Base-by-base conservation (phyloP, 305 asterid species). In the Vinca major region DNA sequence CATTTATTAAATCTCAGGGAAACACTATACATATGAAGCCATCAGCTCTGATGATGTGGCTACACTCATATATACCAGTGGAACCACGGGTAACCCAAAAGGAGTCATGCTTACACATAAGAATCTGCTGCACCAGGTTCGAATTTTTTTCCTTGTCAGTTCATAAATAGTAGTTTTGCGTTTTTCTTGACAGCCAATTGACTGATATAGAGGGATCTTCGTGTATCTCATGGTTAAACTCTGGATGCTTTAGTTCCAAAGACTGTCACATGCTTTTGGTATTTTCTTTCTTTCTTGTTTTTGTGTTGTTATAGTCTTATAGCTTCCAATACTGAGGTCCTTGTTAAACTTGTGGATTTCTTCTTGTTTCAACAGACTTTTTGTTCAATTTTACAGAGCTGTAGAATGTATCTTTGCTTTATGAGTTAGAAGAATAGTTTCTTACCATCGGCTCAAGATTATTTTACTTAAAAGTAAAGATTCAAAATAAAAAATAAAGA, bases 41-140 rank as follows among this genome's bases (percentile, higher is more conserved):
- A 89, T 91, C 65, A 76, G 74, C 80, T 78, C 96, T 37, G 91
- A 85, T 76, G 99, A 93, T 69, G 78, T 83, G 73, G 97, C 97
- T 17, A 91, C 99, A 5, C 87, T 93, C 56, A 75, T 90, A 5
- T 93, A 93, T 74, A 93, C 99, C 51, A 93, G 99, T 85, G 99
- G 99, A 56, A 93, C 97, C 78, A 90, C 96, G 50, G 99, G 96
- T 67, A 90, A 87, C 79, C 97, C 99, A 60, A 93, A 91, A 87
- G 99, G 99, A 73, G 96, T 93, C 77, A 91, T 89, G 96, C 97
- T 93, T 77, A 87, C 99, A 0, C 99, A 93, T 80, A 82, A 80
- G 81, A 93, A 90, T 84, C 83, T 93, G 76, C 85, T 93, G 58
- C 97, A 93, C 80, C 99, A 93, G 99, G 98, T 90, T 64, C 71